Conservation (phyloP, 768 basidiomycete species). For the Roridomyces roridus region DNA sequence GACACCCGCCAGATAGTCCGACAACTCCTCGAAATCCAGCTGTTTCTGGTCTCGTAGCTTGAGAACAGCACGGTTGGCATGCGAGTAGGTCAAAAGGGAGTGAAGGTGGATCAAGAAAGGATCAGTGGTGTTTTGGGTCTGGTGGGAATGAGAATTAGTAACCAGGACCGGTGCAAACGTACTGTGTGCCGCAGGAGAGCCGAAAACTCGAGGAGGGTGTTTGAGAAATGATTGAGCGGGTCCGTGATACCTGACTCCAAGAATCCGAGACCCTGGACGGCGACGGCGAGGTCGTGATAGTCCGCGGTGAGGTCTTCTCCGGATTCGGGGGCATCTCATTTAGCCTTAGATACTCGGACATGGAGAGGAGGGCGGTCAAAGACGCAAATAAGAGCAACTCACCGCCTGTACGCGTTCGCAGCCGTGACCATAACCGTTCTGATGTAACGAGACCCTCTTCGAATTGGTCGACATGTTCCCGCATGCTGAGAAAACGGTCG, state of each 20-base stretch:
- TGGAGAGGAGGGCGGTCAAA: conserved; percentile 30
- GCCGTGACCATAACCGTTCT: conserved; percentile 82
- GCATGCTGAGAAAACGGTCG: conserved; percentile 92
- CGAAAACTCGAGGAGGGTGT: conserved; percentile 94
- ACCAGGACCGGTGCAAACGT: conserved; percentile 25
- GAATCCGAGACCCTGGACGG: conserved; percentile 96
- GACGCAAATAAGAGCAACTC: conserved; percentile 44
- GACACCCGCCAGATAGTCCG: conserved; percentile 92
- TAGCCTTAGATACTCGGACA: conserved; percentile 73
- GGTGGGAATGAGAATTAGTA: conserved; percentile 10
- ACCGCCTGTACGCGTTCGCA: conserved; percentile 88
- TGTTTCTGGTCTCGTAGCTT: conserved; percentile 98
- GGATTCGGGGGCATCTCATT: conserved; percentile 84
- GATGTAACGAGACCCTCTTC: conserved; percentile 89
- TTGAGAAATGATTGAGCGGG: conserved; percentile 95
- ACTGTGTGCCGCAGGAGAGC: conserved; percentile 86
- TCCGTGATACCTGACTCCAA: conserved; percentile 99
- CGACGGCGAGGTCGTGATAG: conserved; percentile 96
- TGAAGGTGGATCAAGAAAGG: conserved; percentile 91
- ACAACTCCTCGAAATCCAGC: conserved; percentile 96
- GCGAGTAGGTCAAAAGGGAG: conserved; percentile 91
- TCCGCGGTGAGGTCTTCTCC: conserved; percentile 95
- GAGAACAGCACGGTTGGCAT: conserved; percentile 91
- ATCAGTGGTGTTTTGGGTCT: conserved; percentile 92
- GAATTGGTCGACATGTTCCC: conserved; percentile 92